Evolutionary conservation across 83 land plant species (phyloP).

Genomic region (Isoetes engelmannii): DNA sequence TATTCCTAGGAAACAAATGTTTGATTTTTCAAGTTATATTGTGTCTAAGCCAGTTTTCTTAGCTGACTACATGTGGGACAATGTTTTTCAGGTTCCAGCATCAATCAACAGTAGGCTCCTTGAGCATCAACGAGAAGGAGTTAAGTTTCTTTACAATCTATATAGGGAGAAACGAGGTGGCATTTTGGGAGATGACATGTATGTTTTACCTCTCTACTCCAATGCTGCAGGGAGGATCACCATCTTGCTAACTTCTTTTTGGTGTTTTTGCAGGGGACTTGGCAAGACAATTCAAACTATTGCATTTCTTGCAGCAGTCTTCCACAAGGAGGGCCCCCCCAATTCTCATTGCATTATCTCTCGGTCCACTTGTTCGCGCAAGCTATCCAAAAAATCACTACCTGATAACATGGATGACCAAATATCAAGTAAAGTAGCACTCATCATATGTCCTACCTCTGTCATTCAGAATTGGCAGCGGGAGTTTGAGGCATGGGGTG

Average conservation of each 20-base stretch:
- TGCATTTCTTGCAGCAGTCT: constrained; percentile 80
- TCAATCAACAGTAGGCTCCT: constrained; percentile 86
- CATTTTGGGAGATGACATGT: constrained; percentile 97
- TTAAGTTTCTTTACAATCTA: constrained; percentile 66
- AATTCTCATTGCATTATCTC: too few species aligned
- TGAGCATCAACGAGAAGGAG: constrained; percentile 85
- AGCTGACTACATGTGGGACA: not conserved
- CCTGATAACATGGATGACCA: not conserved
- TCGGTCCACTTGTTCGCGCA: too few species aligned
- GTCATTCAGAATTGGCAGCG: constrained; percentile 88
- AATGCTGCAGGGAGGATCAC: too few species aligned
- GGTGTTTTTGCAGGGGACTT: constrained; percentile 58
- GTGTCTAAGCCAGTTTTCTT: not conserved
- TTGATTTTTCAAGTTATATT: not conserved
- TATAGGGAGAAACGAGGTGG: constrained; percentile 79
- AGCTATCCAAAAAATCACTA: too few species aligned
- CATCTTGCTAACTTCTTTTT: not conserved
- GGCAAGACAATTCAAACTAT: constrained; percentile 96
- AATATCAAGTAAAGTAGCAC: constrained; percentile 16
- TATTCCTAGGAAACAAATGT: not conserved
- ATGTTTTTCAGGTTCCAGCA: constrained; percentile 66
- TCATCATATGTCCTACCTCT: constrained; percentile 81
- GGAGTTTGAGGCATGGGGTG: constrained; percentile 85
- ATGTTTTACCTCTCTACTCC: constrained; percentile 15
- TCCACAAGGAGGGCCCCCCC: constrained; percentile 25